Base-by-base conservation (phyloP, 1,284 basidiomycete species). In the Ganoderma resinaceum region DNA sequence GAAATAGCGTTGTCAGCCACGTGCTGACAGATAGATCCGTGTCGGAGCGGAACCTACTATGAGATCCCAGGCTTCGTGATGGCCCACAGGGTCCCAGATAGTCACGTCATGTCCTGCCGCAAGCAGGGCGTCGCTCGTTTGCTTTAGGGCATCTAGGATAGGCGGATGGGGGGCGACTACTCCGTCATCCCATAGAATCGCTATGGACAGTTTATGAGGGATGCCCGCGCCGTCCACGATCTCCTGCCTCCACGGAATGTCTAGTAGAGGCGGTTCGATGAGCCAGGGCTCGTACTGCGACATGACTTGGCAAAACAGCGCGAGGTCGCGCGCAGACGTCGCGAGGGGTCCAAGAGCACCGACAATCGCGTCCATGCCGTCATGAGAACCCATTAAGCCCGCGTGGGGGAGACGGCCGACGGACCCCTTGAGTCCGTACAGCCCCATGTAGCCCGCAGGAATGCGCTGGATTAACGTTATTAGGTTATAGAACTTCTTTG, bases 341-440 rank as follows among this genome's bases (percentile, higher is more conserved):
- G 86, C 80, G 61, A 90, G 74, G 23, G 88, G 88, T 0, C 88
- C 88, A 29, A 88, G 80, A 49, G 84, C 84, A 40, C 85, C 85
- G 11, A 83, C 74, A 66, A 88, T 82, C 68, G 85, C 84, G 69
- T 87, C 85, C 85, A 87, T 85, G 11, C 85, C 85, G 68, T 86
- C 83, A 73, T 86, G 85, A 40, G 85, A 85, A 61, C 85, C 85
- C 62, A 83, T 71, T 49, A 87, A 78, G 20, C 86, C 85, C 1
- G 83, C 84, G 75, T 87, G 85, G 52, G 85, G 86, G 70, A 87
- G 78, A 43, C 85, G 82, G 31, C 79, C 84, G 49, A 86, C 83
- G 7, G 81, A 87, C 16, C 85, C 83, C 74, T 88, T 86, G 52
- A 89, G 78, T 18, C 88, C 86, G 67, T 87, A 90, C 46, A 90